A percentile compares a stretch with the other conserved stretches of the same genome.
These are phyloP conservation scores for Balansia obtecta DNA, from an alignment of 2,329 filamentous ascomycete species.

Conservation along the genomic window DNA sequence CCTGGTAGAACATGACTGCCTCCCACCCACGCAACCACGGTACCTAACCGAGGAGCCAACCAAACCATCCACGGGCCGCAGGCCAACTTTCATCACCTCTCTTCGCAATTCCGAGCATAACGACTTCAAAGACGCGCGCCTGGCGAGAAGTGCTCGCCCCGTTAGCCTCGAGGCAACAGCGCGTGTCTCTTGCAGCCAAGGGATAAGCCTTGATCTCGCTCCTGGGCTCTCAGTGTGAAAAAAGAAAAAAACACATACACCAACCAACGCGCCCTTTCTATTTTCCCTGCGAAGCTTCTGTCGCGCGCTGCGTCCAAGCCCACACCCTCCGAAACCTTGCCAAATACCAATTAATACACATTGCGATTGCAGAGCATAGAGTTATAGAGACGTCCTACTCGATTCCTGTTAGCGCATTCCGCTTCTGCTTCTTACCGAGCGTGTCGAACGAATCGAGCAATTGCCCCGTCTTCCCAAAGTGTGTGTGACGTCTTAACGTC, in stretches of 20 bases:
- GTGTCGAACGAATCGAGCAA: background rate
- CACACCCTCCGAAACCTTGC: no score
- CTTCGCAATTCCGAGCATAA: background rate
- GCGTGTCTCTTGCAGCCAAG: background rate
- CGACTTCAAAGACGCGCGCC: background rate
- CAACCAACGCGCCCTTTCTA: background rate
- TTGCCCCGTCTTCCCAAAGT: background rate
- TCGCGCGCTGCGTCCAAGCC: background rate
- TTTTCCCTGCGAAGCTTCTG: background rate
- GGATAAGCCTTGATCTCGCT: background rate
- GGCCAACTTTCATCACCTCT: background rate
- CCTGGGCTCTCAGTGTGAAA: background rate
- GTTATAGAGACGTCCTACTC: background rate
- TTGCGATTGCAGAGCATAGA: background rate
- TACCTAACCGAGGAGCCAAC: background rate
- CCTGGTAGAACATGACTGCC: no score
- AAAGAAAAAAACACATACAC: background rate
- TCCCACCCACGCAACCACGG: no score
- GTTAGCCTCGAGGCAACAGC: background rate
- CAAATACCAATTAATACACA: background rate
- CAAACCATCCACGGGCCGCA: background rate
- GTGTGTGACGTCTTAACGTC: no score
- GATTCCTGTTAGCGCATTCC: background rate
- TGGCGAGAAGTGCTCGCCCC: background rate
- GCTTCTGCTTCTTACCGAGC: background rate